Base-by-base conservation (phyloP, 306 rosid species). In the Hippophae rhamnoides region DNA sequence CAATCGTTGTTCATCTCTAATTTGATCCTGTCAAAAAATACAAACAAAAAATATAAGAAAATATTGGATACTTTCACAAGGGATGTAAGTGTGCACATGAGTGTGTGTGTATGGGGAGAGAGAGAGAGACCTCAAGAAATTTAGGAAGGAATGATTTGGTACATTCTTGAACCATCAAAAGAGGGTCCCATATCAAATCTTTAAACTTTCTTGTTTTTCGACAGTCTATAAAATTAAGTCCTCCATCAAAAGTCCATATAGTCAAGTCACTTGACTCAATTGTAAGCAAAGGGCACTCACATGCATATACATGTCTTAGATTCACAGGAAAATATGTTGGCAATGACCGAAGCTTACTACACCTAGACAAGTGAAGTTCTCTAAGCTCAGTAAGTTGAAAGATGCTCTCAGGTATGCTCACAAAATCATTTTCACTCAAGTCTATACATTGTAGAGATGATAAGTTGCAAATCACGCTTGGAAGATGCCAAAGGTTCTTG, bases 321-420 rank as follows among this genome's bases (percentile, higher is more conserved):
- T 60, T 8, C 6, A 44, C 26, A 1, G 69, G 69, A 3, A 64
- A 45, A 41, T 64, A 31, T 31, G 38, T 64, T 41, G 69, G 69
- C 57, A 64, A 52, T 10, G 67, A 64, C 59, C 5, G 31, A 60
- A 64, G 69, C 61, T 41, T 64, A 43, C 52, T 54, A 43, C 69
- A 64, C 9, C 31, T 44, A 42, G 41, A 51, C 69, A 64, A 54
- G 8, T 41, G 48, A 25, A 64, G 69, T 51, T 49, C 46, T 64
- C 31, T 54, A 43, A 64, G 69, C 43, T 45, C 38, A 31, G 38
- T 44, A 47, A 64, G 60, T 41, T 64, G 52, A 12, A 23, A 25
- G 47, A 25, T 59, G 41, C 63, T 59, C 18, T 59, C 27, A 13
- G 61, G 60, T 48, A 64, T n/a, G 46, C 13, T 54, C 48, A 49